Evolutionary conservation across 177 flowering plant species (phyloP).

Genomic region (Vitis hybrid): DNA sequence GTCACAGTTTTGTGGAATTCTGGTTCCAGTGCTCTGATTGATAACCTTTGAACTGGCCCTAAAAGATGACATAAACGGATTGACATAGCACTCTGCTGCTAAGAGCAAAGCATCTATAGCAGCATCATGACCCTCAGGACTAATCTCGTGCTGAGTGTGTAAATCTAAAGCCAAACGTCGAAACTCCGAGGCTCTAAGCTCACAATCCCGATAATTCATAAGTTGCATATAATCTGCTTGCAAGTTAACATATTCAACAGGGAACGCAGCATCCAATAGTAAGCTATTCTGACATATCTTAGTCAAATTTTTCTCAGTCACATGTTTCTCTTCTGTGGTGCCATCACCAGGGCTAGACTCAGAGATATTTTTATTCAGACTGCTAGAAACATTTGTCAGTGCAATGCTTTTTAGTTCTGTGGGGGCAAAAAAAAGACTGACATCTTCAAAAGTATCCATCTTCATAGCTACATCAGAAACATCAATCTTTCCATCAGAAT

Average conservation of each 20-base stretch:
- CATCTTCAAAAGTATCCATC: constrained; percentile 59
- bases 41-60: constrained; percentile 27
- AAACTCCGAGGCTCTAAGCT: constrained; percentile 80
- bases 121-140: constrained; percentile 75
- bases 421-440: constrained; percentile 71
- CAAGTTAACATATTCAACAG: constrained; percentile 54
- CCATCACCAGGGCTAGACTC: constrained; percentile 30
- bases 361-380: constrained; percentile 26
- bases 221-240: constrained; percentile 81
- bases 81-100: constrained; percentile 90
- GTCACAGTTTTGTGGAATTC: constrained; percentile 21
- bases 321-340: constrained; percentile 33
- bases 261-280: constrained; percentile 45
- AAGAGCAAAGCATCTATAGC: constrained; percentile 86
- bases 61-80: constrained; percentile 68
- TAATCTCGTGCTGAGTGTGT: constrained; percentile 55
- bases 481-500: constrained; percentile 49
- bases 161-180: constrained; percentile 71
- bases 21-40: constrained; percentile 13
- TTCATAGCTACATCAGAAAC: constrained; percentile 36
- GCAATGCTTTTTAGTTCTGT: constrained; percentile 48
- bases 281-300: constrained; percentile 25
- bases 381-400: constrained; percentile 33
- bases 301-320: constrained; percentile 19
- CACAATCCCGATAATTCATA: constrained; percentile 61